phyloP scores from a whole-genome alignment of 805 yeast species.

The Candida loeiensis region DNA sequence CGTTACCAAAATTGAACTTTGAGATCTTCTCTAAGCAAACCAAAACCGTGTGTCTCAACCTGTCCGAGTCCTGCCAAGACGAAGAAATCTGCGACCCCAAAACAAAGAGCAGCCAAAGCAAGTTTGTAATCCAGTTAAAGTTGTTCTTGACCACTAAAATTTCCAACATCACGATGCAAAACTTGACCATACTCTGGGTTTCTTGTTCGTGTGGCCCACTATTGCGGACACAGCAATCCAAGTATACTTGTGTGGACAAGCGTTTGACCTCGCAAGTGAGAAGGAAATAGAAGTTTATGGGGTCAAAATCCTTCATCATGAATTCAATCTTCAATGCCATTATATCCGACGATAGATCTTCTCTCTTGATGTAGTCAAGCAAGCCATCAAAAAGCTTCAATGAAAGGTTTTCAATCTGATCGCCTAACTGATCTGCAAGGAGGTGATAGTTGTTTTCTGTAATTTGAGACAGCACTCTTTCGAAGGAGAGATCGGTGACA shows the following conservation, averaged over 20 bases:
- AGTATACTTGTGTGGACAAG: constrained; percentile 20
- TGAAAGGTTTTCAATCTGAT: constrained; percentile 14
- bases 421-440: constrained; percentile 16
- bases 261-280: constrained; percentile 28
- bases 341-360: constrained; percentile 5
- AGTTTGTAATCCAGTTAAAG: constrained; percentile 28
- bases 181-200: constrained; percentile 16
- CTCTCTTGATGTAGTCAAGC: constrained; percentile 5
- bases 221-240: constrained; percentile 26
- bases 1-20: constrained; percentile 25
- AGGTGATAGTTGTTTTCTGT: constrained; percentile 14
- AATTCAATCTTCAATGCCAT: constrained; percentile 11
- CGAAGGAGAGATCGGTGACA: constrained; percentile 32
- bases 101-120: constrained; percentile 29
- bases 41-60: constrained; percentile 23
- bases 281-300: constrained; percentile 25
- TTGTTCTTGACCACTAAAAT: constrained; percentile 24
- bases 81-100: constrained; percentile 25
- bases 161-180: constrained; percentile 19
- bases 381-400: constrained; percentile 14
- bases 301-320: constrained; percentile 7
- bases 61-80: constrained; percentile 22
- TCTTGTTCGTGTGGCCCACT: constrained; percentile 20
- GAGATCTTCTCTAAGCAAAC: constrained; percentile 24
- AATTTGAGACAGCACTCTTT: constrained; percentile 16